A percentile compares a stretch with the other conserved stretches of the same genome.
Conservation (phyloP, 768 basidiomycete genomes). For the Polyporus arcularius region DNA sequence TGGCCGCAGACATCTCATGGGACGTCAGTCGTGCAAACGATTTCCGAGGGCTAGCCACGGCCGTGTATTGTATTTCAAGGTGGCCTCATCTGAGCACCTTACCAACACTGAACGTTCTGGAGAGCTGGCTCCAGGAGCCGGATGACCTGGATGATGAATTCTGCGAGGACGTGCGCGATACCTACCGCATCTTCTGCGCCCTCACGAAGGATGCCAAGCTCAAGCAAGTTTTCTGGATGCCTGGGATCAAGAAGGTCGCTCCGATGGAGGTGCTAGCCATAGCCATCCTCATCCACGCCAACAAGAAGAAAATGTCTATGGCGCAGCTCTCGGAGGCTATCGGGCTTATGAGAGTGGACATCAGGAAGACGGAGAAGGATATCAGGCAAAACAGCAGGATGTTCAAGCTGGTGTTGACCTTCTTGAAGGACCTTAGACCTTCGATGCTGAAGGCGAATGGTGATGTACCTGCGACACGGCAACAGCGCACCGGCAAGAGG, state of each 20-base stretch:
- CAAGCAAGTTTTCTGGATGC: conserved; percentile 39
- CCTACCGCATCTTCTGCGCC: conserved; percentile 48
- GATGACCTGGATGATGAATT: conserved; percentile 34
- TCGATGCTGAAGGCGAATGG: conserved; percentile 12
- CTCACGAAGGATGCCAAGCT: conserved; percentile 43
- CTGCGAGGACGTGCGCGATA: conserved; percentile 36
- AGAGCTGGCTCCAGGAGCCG: conserved; percentile 29
- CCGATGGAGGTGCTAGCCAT: conserved; percentile 71
- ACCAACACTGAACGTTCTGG: conserved; percentile 15
- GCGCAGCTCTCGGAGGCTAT: conserved; percentile 47
- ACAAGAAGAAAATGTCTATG: conserved; percentile 41
- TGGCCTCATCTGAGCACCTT: conserved; percentile 21
- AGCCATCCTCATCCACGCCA: conserved; percentile 52
- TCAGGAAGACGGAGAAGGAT: conserved; percentile 60
- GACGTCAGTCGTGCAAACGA: conserved; percentile 38
- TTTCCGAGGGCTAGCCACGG: conserved; percentile 35
- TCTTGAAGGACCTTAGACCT: conserved; percentile 37
- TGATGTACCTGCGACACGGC: not conserved
- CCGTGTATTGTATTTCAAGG: conserved; percentile 33
- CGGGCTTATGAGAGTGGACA: conserved; percentile 51
- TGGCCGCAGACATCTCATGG: conserved; percentile 36
- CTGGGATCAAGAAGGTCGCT: conserved; percentile 47
- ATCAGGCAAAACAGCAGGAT: conserved; percentile 66
- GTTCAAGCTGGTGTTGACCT: conserved; percentile 54
- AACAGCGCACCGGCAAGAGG: conserved; percentile 7